These are phyloP conservation scores for Betula pendula DNA, from an alignment of 306 rosid genomes.

Conservation along the genomic window DNA sequence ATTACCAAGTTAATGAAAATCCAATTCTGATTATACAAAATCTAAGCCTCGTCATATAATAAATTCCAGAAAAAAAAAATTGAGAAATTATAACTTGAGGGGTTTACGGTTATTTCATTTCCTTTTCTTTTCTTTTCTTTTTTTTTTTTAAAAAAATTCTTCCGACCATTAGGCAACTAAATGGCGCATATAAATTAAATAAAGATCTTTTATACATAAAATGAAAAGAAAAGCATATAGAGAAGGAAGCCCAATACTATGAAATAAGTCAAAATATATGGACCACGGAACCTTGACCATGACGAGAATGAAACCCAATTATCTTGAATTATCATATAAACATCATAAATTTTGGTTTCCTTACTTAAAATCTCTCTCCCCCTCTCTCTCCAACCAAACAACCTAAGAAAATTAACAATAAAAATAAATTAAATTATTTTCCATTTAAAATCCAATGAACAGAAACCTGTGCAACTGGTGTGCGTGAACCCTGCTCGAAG, in stretches of 20 bases:
- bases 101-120: background rate
- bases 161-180: background rate
- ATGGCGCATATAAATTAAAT: background rate
- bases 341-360: background rate
- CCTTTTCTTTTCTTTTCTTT: too few relatives aligned
- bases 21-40: background rate
- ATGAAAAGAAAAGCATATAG: background rate
- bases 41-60: too few relatives aligned
- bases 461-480: slow-evolving; percentile 18
- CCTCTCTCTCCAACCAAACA: background rate
- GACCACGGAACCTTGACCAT: background rate
- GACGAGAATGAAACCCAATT: background rate
- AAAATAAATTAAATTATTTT: background rate
- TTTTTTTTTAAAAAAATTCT: background rate
- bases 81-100: background rate
- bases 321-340: background rate
- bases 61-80: too few relatives aligned
- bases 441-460: background rate
- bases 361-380: background rate
- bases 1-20: background rate
- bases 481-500: slow-evolving; percentile 17
- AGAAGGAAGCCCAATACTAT: too few relatives aligned
- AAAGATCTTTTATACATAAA: background rate
- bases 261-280: background rate
- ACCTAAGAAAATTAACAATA: background rate